phyloP scores from a whole-genome alignment of 306 rosid species.

The Pachyrhizus erosus region DNA sequence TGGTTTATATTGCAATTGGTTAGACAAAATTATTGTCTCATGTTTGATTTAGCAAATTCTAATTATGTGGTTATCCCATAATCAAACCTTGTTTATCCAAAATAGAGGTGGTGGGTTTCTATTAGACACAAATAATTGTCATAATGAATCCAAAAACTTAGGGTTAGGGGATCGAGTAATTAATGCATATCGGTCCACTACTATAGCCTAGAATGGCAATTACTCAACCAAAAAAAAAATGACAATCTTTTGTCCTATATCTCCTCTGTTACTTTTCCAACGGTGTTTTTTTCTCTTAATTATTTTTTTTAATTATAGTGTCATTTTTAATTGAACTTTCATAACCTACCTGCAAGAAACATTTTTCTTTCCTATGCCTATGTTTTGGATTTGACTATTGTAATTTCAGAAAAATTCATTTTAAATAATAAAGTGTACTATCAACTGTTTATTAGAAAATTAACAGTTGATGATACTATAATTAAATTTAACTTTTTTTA shows the following conservation, averaged over 20 bases:
- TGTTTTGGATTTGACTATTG: too few species aligned
- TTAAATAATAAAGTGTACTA: too few species aligned
- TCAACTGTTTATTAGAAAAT: too few species aligned
- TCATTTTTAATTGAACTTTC: too few species aligned
- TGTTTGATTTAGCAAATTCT: constrained; percentile 30
- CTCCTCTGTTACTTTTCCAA: neutral
- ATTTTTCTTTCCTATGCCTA: too few species aligned
- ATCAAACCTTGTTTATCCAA: constrained; percentile 9
- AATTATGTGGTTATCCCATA: neutral
- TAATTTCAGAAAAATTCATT: too few species aligned
- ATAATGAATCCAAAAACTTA: neutral
- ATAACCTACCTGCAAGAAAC: too few species aligned
- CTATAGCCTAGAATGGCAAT: neutral
- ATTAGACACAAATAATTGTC: constrained; percentile 30
- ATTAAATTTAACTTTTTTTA: too few species aligned
- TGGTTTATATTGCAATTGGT: constrained; percentile 25
- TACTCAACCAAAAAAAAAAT: too few species aligned
- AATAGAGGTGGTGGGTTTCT: constrained; percentile 19
- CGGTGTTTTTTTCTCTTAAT: neutral
- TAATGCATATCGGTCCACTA: neutral
- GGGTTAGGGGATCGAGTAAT: neutral
- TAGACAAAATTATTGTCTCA: constrained; percentile 36
- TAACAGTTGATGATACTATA: too few species aligned
- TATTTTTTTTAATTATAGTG: too few species aligned
- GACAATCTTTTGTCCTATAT: neutral